Base-by-base conservation (phyloP, 352 stramenopile species). In the Paralagenidium karlingii region DNA sequence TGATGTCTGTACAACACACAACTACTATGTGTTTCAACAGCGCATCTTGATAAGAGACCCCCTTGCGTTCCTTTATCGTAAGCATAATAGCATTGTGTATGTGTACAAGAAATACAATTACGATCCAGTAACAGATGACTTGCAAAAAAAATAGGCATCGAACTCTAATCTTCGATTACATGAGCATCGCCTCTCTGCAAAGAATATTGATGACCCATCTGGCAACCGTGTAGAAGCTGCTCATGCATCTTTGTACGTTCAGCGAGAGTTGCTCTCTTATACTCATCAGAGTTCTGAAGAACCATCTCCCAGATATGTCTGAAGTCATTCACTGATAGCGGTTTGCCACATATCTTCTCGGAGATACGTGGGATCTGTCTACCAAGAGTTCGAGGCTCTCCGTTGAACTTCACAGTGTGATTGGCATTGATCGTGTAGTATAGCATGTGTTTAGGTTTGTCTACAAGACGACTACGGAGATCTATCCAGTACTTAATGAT, bases 371-470 rank as follows among this genome's bases (percentile, higher is more conserved):
- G 34, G 20, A 41, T n/a, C 20, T 30, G 34, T 16, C 34, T 5
- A 29, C 34, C 20, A 41, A 30, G n/a, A 13, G 34, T 12, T 30
- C 22, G 20, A 21, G n/a, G 8, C 6, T 41, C 9, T 10, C 18
- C 19, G 21, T 31, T 19, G 8, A 21, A 12, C n/a, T 41, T 30
- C 8, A 45, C 37, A 5, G 26, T 32, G 12, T 27, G 15, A 12
- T 45, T 37, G 4, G 39, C 39, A 28, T 37, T 37, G 27, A 45
- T 45, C 9, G 26, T 38, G 39, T 45, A 45, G 37, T 45, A 45
- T 8, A 45, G 9, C n/a, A 37, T 15, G 12, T 15, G 7, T 16
- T 26, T 37, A 5, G 39, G 39, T 4, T 27, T 37, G 8, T 15
- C 28, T 13, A 45, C 8, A 8, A 45, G 39, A 16, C n/a, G 8